Base-by-base conservation (phyloP, 805 yeast genomes). In the Candida qinlingensis region DNA sequence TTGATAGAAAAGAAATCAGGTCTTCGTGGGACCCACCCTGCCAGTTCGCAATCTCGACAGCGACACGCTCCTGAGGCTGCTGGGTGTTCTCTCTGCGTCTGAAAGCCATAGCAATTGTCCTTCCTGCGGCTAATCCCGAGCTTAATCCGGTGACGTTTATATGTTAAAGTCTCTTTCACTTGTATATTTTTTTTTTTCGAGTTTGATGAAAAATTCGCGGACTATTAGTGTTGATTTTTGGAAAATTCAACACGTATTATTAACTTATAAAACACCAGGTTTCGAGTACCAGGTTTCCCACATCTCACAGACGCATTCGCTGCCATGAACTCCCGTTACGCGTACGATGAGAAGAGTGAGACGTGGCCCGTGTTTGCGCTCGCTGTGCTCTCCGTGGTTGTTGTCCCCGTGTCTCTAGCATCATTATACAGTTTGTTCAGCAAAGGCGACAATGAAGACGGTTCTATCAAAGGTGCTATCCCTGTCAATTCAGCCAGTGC, bases 31-130 rank as follows among this genome's bases (percentile, higher is more conserved):
- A 64, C 1, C 90, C 95, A 51, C 88, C 87, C 51, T 85, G 82
- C 97, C 97, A 90, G 41, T 90, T 88, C 37, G 74, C 68, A 9
- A 89, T 74, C 54, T 85, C 88, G 9, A 89, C 19, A 19, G 19
- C 19, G 19, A 19, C 19, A 19, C 19, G 19, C 19, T 19, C 19
- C 19, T 19, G 19, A 19, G 19, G 19, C 19, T 19, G 19, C 19
- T 19, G 19, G 19, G 19, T 19, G 19, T 19, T 19, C 19, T 19
- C 19, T 19, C 19, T 19, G 19, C 19, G 19, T 19, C 19, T 19
- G 19, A 19, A 19, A 19, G 19, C 19, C 19, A 19, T 19, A 19
- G 19, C 19, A 19, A 19, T 19, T 19, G 19, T 19, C 19, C 19
- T 19, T 19, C 19, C 19, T 19, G 19, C 19, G 19, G 19, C 19